Conservation (phyloP, 768 basidiomycete species). For the Lanmaoa rubissima region DNA sequence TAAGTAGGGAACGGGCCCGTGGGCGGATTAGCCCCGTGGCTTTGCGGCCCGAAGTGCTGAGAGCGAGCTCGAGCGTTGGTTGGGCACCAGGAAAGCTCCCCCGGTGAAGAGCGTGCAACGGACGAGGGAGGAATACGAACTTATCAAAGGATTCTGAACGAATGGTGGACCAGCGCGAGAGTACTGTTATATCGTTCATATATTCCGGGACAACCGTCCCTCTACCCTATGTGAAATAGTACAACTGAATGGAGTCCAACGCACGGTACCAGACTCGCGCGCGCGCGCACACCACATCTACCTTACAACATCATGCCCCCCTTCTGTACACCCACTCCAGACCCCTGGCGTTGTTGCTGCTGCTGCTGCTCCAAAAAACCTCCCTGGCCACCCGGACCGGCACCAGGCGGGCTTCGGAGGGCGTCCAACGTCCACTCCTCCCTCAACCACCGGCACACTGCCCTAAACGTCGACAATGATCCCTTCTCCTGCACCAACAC, state of each 20-base stretch:
- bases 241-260: not conserved
- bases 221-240: not conserved
- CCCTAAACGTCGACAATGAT: slow-evolving; percentile 81
- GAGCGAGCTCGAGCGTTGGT: too few relatives aligned
- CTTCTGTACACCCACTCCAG: slow-evolving; percentile 7
- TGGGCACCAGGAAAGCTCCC: too few relatives aligned
- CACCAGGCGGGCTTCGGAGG: slow-evolving; percentile 28
- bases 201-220: not conserved
- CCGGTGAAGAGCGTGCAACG: too few relatives aligned
- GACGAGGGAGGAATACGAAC: too few relatives aligned
- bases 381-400: slow-evolving; percentile 32
- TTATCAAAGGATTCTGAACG: too few relatives aligned
- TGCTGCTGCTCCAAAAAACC: slow-evolving; percentile 41
- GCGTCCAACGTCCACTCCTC: slow-evolving; percentile 59
- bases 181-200: not conserved
- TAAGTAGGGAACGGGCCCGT: too few relatives aligned
- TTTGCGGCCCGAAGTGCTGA: too few relatives aligned
- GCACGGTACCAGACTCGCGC: slow-evolving; percentile 10
- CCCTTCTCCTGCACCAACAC: slow-evolving; percentile 89
- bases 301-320: slow-evolving; percentile 31
- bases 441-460: slow-evolving; percentile 68
- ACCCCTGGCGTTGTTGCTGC: slow-evolving; percentile 1
- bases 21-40: too few relatives aligned
- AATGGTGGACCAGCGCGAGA: too few relatives aligned
- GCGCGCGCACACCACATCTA: not conserved